These are phyloP conservation scores for Diaporthe velutina DNA, from an alignment of 2,329 filamentous ascomycete species.

Conservation along the genomic window DNA sequence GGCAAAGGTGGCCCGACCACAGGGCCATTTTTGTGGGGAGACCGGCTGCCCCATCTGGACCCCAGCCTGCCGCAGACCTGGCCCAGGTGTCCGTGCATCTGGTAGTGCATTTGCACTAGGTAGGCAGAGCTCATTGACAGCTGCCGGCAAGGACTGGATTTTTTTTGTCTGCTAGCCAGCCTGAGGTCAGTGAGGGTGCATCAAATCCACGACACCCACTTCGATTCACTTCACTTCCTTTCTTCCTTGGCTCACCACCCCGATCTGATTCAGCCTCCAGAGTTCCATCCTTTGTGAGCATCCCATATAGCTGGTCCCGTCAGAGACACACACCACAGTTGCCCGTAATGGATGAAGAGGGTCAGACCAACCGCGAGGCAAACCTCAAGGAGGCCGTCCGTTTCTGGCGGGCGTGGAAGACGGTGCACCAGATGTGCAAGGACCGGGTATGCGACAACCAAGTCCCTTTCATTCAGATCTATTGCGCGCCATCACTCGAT, in stretches of 20 bases:
- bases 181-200: slow-evolving; percentile 14
- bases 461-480: slow-evolving; percentile 33
- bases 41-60: not conserved
- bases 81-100: slow-evolving; percentile 14
- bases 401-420: slow-evolving; percentile 95
- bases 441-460: slow-evolving; percentile 77
- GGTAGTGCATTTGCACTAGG: not conserved
- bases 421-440: slow-evolving; percentile 92
- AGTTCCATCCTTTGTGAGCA: not conserved
- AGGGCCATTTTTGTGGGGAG: slow-evolving; percentile 9
- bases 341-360: slow-evolving; percentile 59
- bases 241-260: not conserved
- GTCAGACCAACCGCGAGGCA: slow-evolving; percentile 49
- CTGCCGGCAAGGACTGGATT: slow-evolving; percentile 13
- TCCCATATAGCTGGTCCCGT: not conserved
- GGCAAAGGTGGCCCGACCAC: slow-evolving; percentile 23
- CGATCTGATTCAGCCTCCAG: not conserved
- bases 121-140: slow-evolving; percentile 21
- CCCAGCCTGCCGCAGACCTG: slow-evolving; percentile 16
- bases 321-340: not conserved
- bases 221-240: not conserved
- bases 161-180: slow-evolving; percentile 17
- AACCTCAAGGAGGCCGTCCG: slow-evolving; percentile 70
- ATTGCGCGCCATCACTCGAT: slow-evolving; percentile 31
- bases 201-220: slow-evolving; percentile 15